Evolutionary conservation across 2,329 filamentous ascomycete genomes (phyloP).

Genomic region (Aureobasidium musti): DNA sequence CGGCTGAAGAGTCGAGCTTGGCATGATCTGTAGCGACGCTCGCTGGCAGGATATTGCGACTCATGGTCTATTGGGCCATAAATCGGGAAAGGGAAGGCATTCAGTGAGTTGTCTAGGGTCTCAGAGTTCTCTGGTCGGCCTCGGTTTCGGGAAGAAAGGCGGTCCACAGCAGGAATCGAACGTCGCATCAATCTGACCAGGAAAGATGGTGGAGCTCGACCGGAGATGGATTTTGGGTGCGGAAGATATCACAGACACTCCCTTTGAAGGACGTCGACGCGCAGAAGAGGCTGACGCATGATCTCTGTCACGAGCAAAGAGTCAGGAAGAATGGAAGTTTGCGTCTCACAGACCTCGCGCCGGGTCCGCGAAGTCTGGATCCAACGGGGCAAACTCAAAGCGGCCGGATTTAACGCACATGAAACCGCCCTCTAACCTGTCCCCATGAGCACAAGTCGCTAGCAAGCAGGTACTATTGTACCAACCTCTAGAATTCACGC

Average conservation of each 20-base stretch:
- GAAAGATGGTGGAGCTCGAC: background rate
- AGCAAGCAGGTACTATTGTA: too few relatives aligned
- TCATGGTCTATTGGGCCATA: background rate
- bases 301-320: background rate
- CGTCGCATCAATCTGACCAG: background rate
- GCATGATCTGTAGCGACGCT: background rate
- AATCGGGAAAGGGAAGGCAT: background rate
- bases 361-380: background rate
- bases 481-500: too few relatives aligned
- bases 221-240: too few relatives aligned
- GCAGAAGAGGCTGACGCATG: background rate
- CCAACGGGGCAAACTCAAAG: background rate
- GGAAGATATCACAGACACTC: background rate
- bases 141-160: background rate
- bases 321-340: background rate
- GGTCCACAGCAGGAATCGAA: background rate
- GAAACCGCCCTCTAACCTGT: too few relatives aligned
- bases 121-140: background rate
- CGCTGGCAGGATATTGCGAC: conserved; percentile 10
- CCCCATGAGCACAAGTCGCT: too few relatives aligned
- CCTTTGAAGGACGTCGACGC: background rate
- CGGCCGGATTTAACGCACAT: background rate
- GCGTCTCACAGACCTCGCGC: too few relatives aligned
- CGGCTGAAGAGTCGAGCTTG: background rate
- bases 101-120: background rate